A percentile compares a stretch with the other conserved stretches of the same genome.
Conservation (phyloP, 2,329 filamentous ascomycete genomes). For the Aspergillus transmontanensis region DNA sequence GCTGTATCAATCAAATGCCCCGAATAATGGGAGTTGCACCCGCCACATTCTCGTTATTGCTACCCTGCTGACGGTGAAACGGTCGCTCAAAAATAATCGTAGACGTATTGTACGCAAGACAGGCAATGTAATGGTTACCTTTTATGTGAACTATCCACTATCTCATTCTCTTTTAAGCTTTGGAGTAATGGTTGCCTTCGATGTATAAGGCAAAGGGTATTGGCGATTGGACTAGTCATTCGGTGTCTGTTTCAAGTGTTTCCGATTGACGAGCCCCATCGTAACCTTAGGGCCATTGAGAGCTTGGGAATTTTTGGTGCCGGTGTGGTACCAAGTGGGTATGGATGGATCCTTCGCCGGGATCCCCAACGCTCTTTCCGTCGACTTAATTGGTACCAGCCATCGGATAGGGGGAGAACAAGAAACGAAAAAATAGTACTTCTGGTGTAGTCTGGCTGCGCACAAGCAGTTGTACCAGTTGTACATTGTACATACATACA, state of each 20-base stretch:
- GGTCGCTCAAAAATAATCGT: background rate
- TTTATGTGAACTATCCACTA: background rate
- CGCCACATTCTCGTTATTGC: background rate
- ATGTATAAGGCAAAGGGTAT: background rate
- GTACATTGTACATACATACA: background rate
- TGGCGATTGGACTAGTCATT: background rate
- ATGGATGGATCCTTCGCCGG: conserved; percentile 5
- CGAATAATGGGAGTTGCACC: background rate
- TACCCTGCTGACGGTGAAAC: background rate
- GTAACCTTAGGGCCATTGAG: conserved; percentile 7
- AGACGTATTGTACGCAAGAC: background rate
- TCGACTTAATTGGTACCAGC: conserved; percentile 1
- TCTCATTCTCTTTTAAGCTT: background rate
- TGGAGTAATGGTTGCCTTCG: background rate
- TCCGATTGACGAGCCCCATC: conserved; percentile 12
- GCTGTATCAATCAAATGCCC: background rate
- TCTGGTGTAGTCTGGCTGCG: background rate
- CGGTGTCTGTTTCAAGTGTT: conserved; percentile 4
- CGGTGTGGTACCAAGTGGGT: conserved; percentile 3
- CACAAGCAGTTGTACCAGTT: background rate
- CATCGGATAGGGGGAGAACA: background rate
- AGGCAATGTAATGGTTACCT: background rate
- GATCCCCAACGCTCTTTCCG: conserved; percentile 10
- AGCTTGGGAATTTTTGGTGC: conserved; percentile 1
- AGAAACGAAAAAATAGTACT: background rate